Evolutionary conservation across 192 early-diverging fungal species (phyloP).

Genomic region (Backusella circina): DNA sequence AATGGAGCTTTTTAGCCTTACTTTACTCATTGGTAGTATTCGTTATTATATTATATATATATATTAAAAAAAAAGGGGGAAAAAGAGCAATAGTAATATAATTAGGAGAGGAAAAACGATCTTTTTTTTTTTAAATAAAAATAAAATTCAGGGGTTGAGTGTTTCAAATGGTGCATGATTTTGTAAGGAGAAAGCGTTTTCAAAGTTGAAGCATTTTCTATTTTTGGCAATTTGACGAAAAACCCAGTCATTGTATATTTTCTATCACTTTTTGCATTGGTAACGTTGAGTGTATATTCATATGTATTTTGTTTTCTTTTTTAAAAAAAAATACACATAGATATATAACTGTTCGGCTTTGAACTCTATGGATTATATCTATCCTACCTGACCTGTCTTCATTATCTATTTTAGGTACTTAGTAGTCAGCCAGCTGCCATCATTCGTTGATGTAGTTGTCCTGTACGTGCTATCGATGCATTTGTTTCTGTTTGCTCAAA

Average conservation of each 20-base stretch:
- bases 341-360: no score
- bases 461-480: no score
- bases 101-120: background rate
- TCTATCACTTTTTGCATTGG: background rate
- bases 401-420: no score
- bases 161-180: background rate
- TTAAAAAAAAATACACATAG: no score
- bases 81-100: background rate
- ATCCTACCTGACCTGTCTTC: no score
- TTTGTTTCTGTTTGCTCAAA: no score
- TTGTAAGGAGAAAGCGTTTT: background rate
- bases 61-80: background rate
- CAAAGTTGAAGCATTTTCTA: background rate
- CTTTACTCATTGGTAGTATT: conserved; percentile 7
- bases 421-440: no score
- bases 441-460: no score
- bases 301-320: no score
- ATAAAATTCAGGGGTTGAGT: background rate
- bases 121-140: background rate
- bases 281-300: background rate
- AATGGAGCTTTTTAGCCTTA: background rate
- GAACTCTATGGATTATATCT: no score
- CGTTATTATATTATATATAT: background rate
- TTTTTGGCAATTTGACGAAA: background rate
- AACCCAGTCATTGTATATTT: background rate